These are phyloP conservation scores for Pestalotiopsis sp. DNA, from an alignment of 2,329 filamentous ascomycete species.

Conservation along the genomic window DNA sequence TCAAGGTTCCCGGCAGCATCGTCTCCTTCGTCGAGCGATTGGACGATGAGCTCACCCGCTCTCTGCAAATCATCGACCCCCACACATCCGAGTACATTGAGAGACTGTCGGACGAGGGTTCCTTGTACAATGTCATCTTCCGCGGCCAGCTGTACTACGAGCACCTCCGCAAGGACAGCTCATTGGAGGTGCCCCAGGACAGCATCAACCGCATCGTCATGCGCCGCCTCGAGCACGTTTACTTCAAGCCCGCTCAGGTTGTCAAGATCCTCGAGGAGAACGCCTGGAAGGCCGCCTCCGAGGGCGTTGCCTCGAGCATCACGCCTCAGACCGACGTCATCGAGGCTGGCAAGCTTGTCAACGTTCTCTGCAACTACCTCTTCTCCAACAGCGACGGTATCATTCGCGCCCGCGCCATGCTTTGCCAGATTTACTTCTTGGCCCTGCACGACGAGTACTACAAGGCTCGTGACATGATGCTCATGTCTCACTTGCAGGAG, in stretches of 20 bases:
- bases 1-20: slow-evolving; percentile 91
- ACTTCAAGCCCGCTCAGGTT: slow-evolving; percentile 97
- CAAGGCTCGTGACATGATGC: slow-evolving; percentile 96
- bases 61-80: slow-evolving; percentile 96
- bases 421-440: slow-evolving; percentile 98
- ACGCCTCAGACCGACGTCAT: slow-evolving; percentile 71
- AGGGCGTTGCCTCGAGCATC: slow-evolving; percentile 73
- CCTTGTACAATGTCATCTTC: slow-evolving; percentile 90
- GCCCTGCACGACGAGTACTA: slow-evolving; percentile 98
- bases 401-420: slow-evolving; percentile 92
- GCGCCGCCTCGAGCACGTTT: slow-evolving; percentile 93
- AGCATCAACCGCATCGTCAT: slow-evolving; percentile 91
- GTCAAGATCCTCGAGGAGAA: slow-evolving; percentile 93
- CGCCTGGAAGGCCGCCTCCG: slow-evolving; percentile 81
- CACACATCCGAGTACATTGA: slow-evolving; percentile 99
- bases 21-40: slow-evolving; percentile 94
- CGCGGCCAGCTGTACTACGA: slow-evolving; percentile 89
- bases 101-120: slow-evolving; percentile 85
- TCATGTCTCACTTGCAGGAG: slow-evolving; percentile 99
- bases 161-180: slow-evolving; percentile 68
- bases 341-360: slow-evolving; percentile 77
- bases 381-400: slow-evolving; percentile 95
- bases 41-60: slow-evolving; percentile 95
- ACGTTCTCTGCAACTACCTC: slow-evolving; percentile 90
- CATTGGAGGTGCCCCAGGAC: slow-evolving; percentile 79